Evolutionary conservation across 768 basidiomycete species (phyloP).

Genomic region (Russula griseocarnosa): DNA sequence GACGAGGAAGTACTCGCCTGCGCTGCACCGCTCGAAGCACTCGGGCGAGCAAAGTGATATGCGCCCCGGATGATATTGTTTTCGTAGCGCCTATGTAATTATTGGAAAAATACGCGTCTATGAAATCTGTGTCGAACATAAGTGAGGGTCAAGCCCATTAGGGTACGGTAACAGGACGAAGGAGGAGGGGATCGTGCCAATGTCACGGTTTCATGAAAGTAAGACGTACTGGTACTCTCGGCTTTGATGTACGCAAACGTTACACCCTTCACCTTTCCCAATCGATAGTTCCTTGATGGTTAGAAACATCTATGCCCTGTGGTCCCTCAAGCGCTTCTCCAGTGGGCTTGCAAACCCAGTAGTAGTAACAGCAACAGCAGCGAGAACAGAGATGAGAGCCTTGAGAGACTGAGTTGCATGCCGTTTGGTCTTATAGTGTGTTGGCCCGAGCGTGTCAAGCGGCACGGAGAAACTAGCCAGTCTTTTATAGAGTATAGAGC

Average conservation of each 20-base stretch:
- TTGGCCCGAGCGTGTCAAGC: too few species aligned
- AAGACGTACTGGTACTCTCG: background rate
- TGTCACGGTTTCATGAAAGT: too few species aligned
- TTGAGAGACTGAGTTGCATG: background rate
- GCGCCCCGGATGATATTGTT: constrained; percentile 54
- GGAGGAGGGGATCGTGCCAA: too few species aligned
- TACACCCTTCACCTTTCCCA: background rate
- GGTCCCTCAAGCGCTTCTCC: background rate
- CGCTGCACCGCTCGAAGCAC: constrained; percentile 48
- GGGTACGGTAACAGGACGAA: background rate
- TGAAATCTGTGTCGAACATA: background rate
- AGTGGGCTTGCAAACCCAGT: background rate
- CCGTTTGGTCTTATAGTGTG: background rate
- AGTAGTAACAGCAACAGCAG: background rate
- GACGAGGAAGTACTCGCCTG: constrained; percentile 58
- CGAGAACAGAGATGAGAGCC: background rate
- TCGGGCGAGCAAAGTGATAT: constrained; percentile 61
- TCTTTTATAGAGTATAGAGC: too few species aligned
- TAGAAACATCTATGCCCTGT: background rate
- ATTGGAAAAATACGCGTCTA: background rate
- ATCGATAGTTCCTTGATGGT: background rate
- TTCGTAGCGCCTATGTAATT: constrained; percentile 45
- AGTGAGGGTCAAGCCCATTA: too few species aligned
- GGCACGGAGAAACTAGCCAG: too few species aligned
- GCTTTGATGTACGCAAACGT: background rate